Evolutionary conservation across 2,329 filamentous ascomycete species (phyloP).

Genomic region (Xylaria sp.): DNA sequence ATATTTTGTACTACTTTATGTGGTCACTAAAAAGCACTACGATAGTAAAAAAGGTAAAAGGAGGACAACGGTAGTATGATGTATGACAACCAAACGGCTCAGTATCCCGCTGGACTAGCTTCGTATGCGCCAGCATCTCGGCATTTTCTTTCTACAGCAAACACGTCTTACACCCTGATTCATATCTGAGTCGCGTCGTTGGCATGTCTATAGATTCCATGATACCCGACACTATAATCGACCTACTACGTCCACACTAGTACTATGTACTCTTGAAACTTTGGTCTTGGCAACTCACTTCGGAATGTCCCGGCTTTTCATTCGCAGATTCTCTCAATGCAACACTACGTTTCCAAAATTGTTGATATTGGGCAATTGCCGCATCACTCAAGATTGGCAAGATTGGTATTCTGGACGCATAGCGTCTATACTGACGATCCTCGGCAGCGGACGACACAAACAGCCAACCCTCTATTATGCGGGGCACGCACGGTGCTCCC

Average conservation of each 20-base stretch:
- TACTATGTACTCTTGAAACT: conserved; percentile 1
- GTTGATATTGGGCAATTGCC: conserved; percentile 1
- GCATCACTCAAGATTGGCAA: neutral
- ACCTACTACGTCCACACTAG: conserved; percentile 1
- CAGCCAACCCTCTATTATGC: conserved; percentile 2
- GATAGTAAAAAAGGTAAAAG: conserved; percentile 4
- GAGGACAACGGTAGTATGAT: conserved; percentile 5
- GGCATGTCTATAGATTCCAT: conserved; percentile 7
- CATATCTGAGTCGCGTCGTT: conserved; percentile 30
- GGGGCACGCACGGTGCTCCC: conserved; percentile 13
- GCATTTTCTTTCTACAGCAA: conserved; percentile 29
- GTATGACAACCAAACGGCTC: neutral
- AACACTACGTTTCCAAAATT: conserved; percentile 8
- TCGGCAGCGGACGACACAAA: conserved; percentile 9
- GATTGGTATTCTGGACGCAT: neutral
- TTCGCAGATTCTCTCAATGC: conserved; percentile 10
- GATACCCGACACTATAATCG: neutral
- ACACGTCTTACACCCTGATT: conserved; percentile 28
- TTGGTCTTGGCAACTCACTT: conserved; percentile 21
- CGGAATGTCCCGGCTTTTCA: conserved; percentile 23
- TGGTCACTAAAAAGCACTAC: conserved; percentile 20
- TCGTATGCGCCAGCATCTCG: conserved; percentile 20
- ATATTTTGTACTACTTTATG: conserved; percentile 15
- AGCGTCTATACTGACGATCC: neutral
- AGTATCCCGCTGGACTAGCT: neutral